Evolutionary conservation across 2,329 filamentous ascomycete genomes (phyloP).

Genomic region (Penicillium sp.): DNA sequence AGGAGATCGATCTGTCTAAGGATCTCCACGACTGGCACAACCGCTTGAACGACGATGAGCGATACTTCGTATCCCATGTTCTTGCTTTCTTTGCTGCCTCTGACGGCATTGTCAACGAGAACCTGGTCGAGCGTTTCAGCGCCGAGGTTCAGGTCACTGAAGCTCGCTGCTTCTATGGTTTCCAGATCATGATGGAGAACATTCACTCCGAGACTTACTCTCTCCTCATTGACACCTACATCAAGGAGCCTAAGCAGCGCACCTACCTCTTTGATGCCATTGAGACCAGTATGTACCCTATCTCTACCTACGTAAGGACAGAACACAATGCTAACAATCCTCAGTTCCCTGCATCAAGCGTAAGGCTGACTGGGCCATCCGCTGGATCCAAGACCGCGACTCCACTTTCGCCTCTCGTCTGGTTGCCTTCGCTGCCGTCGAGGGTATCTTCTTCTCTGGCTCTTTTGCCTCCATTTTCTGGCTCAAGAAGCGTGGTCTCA

Average conservation of each 20-base stretch:
- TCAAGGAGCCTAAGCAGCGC: constrained; percentile 94
- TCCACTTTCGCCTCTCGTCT: constrained; percentile 95
- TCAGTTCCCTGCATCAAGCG: constrained; percentile 92
- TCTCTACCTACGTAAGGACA: background rate
- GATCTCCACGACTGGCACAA: constrained; percentile 99
- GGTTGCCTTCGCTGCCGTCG: constrained; percentile 94
- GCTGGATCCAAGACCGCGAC: constrained; percentile 91
- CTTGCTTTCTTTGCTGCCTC: constrained; percentile 99
- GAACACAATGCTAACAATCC: constrained; percentile 30
- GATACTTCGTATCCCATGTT: constrained; percentile 97
- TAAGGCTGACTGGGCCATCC: constrained; percentile 97
- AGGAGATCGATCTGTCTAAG: constrained; percentile 99
- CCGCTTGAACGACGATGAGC: constrained; percentile 92
- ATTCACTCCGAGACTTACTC: constrained; percentile 99
- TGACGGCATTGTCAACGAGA: constrained; percentile 99
- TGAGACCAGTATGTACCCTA: constrained; percentile 77
- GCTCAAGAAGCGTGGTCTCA: constrained; percentile 99
- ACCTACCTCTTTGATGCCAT: constrained; percentile 97
- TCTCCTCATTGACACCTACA: constrained; percentile 97
- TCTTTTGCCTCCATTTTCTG: constrained; percentile 99
- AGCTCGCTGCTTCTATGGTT: constrained; percentile 99
- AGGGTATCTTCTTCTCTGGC: constrained; percentile 99
- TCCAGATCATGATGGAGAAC: constrained; percentile 99
- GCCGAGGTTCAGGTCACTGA: constrained; percentile 96
- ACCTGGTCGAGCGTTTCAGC: constrained; percentile 96